Evolutionary conservation across 2,329 filamentous ascomycete species (phyloP).

Genomic region (Beauveria caledonica): DNA sequence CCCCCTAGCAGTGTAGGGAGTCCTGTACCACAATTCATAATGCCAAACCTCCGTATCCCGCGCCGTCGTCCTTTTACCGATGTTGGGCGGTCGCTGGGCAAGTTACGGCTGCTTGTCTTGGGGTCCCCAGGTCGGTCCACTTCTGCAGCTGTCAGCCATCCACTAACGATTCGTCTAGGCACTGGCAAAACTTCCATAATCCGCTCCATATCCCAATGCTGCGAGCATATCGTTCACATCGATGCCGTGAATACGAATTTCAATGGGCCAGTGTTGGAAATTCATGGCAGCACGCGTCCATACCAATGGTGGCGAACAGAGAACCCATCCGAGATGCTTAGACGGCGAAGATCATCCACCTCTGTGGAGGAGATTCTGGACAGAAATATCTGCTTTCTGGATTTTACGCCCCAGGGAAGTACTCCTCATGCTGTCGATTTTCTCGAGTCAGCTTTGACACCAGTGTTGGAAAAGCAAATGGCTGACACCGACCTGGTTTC

Average conservation of each 20-base stretch:
- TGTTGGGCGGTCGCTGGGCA: conserved; percentile 73
- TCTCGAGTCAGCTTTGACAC: conserved; percentile 45
- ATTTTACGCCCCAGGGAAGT: conserved; percentile 32
- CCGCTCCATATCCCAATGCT: conserved; percentile 76
- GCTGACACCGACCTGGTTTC: conserved; percentile 67
- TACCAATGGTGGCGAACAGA: conserved; percentile 89
- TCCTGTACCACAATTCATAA: conserved; percentile 72
- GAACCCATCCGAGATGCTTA: conserved; percentile 47
- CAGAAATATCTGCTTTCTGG: conserved; percentile 88
- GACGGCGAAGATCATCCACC: conserved; percentile 54
- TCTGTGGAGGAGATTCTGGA: conserved; percentile 69
- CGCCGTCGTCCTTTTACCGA: conserved; percentile 82
- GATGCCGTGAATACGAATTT: conserved; percentile 49
- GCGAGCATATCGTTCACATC: conserved; percentile 89
- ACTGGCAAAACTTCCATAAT: conserved; percentile 86
- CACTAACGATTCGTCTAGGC: conserved; percentile 38
- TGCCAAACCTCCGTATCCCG: conserved; percentile 93
- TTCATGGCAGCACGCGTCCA: conserved; percentile 72
- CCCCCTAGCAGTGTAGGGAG: conserved; percentile 15
- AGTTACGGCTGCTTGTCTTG: conserved; percentile 80
- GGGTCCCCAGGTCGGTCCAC: conserved; percentile 60
- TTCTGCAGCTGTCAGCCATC: background rate
- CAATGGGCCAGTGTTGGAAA: conserved; percentile 45
- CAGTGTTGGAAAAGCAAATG: conserved; percentile 41
- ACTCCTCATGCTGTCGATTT: conserved; percentile 60